Conservation (phyloP, 306 rosid species). For the Herpetospermum pedunculosum region DNA sequence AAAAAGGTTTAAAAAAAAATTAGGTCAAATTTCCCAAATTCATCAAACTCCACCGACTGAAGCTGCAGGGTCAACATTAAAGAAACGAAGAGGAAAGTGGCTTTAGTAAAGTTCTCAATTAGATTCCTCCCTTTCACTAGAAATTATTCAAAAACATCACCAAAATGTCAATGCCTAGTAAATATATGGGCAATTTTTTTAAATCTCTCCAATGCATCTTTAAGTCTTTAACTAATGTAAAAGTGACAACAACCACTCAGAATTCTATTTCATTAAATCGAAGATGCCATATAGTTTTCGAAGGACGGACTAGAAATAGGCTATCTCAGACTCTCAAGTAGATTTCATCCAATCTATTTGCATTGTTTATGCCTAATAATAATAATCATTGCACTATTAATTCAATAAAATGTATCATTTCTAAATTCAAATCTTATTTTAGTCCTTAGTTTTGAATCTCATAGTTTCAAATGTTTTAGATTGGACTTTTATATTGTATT, state of each 20-base stretch:
- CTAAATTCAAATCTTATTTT: background rate
- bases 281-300: background rate
- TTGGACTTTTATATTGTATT: too few species aligned
- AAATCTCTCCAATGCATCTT: background rate
- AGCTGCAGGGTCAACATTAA: background rate
- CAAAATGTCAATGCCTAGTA: background rate
- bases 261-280: background rate
- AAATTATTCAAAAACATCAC: background rate
- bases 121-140: background rate
- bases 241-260: background rate
- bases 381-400: background rate
- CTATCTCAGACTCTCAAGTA: background rate
- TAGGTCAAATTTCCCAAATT: background rate
- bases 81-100: background rate
- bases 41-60: background rate
- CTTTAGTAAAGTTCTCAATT: background rate
- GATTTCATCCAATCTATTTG: background rate
- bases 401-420: background rate
- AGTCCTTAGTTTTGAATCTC: background rate
- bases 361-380: background rate
- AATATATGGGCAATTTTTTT: background rate
- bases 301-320: background rate
- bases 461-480: too few species aligned
- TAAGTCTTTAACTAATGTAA: background rate
- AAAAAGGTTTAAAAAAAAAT: background rate